A percentile compares a stretch with the other conserved stretches of the same genome.
Evolutionary conservation across 768 basidiomycete species (phyloP).

Genomic region (Suillus subalutaceus): DNA sequence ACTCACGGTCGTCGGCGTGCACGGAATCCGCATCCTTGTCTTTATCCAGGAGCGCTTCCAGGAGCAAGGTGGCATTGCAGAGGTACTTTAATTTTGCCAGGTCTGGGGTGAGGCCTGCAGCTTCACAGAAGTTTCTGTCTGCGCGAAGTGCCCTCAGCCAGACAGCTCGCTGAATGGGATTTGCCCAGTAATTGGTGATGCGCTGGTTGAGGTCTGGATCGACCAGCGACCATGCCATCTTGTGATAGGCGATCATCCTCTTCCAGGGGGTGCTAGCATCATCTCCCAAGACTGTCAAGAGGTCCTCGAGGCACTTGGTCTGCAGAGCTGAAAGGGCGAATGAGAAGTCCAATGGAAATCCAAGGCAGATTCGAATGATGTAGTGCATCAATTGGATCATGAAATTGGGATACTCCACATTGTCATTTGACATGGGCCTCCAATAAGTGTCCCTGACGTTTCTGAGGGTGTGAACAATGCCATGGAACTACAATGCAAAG

Average conservation of each 20-base stretch:
- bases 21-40: not conserved
- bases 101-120: not conserved
- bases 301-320: not conserved
- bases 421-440: not conserved
- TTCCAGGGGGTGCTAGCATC: fast-evolving
- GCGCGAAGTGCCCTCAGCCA: not conserved
- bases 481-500: fast-evolving
- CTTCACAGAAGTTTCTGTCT: not conserved
- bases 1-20: not conserved
- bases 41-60: not conserved
- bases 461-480: fast-evolving
- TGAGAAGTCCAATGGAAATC: not conserved
- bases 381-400: not conserved
- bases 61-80: not conserved
- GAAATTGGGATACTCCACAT: not conserved
- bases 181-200: not conserved
- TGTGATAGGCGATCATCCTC: not conserved
- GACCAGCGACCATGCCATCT: not conserved
- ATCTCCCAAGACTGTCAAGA: not conserved
- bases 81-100: not conserved
- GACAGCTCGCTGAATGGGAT: not conserved
- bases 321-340: not conserved
- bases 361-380: not conserved
- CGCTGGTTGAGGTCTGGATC: not conserved
- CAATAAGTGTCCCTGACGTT: not conserved